Evolutionary conservation across 108 stramenopile genomes (phyloP), one percentile per base, ranked within the genome.

Genomic region (Aureococcus anophagefferens): DNA sequence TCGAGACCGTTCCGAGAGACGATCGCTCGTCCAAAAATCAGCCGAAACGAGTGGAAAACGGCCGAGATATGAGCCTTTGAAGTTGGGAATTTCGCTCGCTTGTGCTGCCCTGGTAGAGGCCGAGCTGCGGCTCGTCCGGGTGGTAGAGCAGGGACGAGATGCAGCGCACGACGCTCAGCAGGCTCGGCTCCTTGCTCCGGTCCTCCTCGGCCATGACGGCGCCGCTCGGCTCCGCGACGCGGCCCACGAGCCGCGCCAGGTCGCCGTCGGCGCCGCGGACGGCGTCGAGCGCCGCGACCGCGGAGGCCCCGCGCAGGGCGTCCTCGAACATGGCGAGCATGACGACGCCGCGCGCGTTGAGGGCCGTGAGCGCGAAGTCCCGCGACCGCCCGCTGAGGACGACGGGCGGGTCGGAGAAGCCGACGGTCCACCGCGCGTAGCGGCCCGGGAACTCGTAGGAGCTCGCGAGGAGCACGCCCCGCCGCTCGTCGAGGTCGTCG

Each of bases 391-490:
- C 93, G 0, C 89, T 84, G 33, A 97, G 77, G 74, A 92, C 89
- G 74, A 97, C 73, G 7, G 94, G 94, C 25, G 96, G 96, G 74
- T 97, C 91, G 63, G 90, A 84, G 75, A 97, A 96, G 35, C 71
- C 81, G 7, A 82, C 62, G 31, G 79, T 82, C 82, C 80, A 83
- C 40, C 80, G 77, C 59, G 82, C 80, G 71, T 86, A 91, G 74
- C 96, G 85, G 70, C 96, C 96, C 7, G 96, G 96, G 78, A 94
- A 97, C 74, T 97, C 96, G 79, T 95, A 97, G 30, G 88, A 86
- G 35, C 87, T 88, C 30, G 88, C 83, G 67, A 97, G 80, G 66
- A 97, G 71, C 7, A 88, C 93, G 34, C 96, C 96, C 74, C 82
- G 80, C 32, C 83, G 77, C 72, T 78, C 46, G 86, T 97, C 94